A percentile compares a stretch with the other conserved stretches of the same genome.
phyloP scores from a whole-genome alignment of 441 rosid species.

The Isatis lusitanica region DNA sequence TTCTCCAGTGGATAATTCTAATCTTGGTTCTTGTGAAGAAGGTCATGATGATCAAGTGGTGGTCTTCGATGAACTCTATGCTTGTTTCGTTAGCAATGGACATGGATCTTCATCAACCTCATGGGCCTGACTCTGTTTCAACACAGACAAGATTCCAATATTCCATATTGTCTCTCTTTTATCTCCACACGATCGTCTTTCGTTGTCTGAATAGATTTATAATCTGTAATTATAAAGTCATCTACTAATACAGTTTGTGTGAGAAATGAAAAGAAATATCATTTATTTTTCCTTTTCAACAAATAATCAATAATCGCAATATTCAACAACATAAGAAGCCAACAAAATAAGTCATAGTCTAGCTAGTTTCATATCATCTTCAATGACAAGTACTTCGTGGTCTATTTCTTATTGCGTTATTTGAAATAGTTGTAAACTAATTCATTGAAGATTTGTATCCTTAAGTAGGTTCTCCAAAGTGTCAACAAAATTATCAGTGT shows the following conservation, averaged over 20 bases:
- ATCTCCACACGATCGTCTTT: not conserved
- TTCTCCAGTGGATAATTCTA: slow-evolving; percentile 27
- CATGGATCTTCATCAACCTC: slow-evolving; percentile 41
- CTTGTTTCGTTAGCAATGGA: slow-evolving; percentile 50
- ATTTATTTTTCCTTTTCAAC: not conserved
- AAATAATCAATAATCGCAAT: not conserved
- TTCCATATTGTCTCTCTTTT: not conserved
- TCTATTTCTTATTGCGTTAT: too few species aligned
- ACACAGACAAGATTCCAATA: slow-evolving; percentile 1
- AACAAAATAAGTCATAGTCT: not conserved
- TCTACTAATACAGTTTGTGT: not conserved
- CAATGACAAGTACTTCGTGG: too few species aligned
- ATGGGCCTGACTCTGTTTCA: slow-evolving; percentile 37
- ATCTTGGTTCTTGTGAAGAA: slow-evolving; percentile 35
- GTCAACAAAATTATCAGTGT: not conserved
- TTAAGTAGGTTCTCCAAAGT: not conserved
- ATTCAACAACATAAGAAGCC: not conserved
- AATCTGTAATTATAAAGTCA: not conserved
- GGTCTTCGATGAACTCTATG: slow-evolving; percentile 63
- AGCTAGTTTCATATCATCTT: not conserved
- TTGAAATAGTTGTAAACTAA: too few species aligned
- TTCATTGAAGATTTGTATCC: too few species aligned
- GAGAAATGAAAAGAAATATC: not conserved
- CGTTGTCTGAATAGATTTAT: not conserved
- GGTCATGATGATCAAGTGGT: slow-evolving; percentile 39